Evolutionary conservation across 495 filamentous ascomycete species (phyloP).

Genomic region (Hypoxylon lienhwacheense): DNA sequence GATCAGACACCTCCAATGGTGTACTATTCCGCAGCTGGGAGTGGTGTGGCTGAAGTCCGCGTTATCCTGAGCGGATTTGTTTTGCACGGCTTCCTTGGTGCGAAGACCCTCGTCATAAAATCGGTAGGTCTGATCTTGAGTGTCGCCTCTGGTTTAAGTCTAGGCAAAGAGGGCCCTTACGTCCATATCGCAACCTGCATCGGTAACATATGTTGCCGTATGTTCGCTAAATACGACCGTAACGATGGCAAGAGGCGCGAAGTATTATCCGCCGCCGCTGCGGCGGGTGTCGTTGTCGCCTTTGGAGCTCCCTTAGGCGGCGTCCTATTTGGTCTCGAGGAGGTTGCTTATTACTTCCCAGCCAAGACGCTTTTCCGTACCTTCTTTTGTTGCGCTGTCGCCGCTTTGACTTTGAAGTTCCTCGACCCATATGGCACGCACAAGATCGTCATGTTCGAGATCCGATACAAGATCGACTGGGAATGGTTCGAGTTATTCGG

Average conservation of each 20-base stretch:
- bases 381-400: constrained; percentile 96
- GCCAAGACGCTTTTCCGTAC: constrained; percentile 98
- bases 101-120: constrained; percentile 87
- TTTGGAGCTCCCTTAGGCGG: constrained; percentile 97
- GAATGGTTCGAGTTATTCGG: constrained; percentile 84
- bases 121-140: constrained; percentile 80
- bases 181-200: constrained; percentile 97
- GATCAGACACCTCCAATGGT: constrained; percentile 67
- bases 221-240: constrained; percentile 89
- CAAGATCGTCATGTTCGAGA: constrained; percentile 95
- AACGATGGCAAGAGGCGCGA: constrained; percentile 90
- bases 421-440: constrained; percentile 94
- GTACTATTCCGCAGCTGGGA: constrained; percentile 95
- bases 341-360: constrained; percentile 97
- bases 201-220: constrained; percentile 89
- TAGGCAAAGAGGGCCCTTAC: constrained; percentile 97
- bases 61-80: constrained; percentile 98
- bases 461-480: constrained; percentile 92
- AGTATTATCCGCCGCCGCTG: constrained; percentile 89
- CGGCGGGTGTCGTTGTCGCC: constrained; percentile 93
- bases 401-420: constrained; percentile 87
- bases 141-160: constrained; percentile 86
- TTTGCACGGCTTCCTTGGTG: constrained; percentile 89
- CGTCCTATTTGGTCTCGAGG: constrained; percentile 95
- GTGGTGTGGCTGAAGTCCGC: constrained; percentile 95